Percentiles rank a stretch among this genome's conserved stretches.
Conservation (phyloP, 2,329 filamentous ascomycete species). For the Coniochaeta ligniaria region DNA sequence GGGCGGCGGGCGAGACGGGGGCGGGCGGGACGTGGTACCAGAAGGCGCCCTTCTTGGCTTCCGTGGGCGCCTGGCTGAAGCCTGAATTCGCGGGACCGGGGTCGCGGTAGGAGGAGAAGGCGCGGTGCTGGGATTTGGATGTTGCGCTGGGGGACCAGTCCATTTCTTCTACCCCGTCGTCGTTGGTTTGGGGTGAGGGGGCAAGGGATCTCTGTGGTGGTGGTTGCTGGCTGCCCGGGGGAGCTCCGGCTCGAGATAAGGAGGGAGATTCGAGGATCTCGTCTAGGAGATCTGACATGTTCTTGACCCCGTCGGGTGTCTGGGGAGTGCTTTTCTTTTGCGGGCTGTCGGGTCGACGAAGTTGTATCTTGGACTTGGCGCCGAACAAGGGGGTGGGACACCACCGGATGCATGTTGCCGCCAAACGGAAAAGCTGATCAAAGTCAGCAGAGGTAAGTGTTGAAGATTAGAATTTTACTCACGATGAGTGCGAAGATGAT, state of each 20-base stretch:
- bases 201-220: not conserved
- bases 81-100: slow-evolving; percentile 27
- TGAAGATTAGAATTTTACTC: slow-evolving; percentile 21
- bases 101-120: slow-evolving; percentile 36
- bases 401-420: slow-evolving; percentile 39
- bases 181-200: not conserved
- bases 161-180: slow-evolving; percentile 57
- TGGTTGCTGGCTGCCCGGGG: too few species aligned
- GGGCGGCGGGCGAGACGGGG: slow-evolving; percentile 58
- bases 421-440: slow-evolving; percentile 36
- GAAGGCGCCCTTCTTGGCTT: slow-evolving; percentile 46
- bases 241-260: slow-evolving; percentile 1
- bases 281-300: slow-evolving; percentile 39
- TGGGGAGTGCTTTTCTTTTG: slow-evolving; percentile 1
- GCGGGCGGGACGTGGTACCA: slow-evolving; percentile 65
- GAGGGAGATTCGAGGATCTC: slow-evolving; percentile 29
- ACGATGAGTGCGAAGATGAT: slow-evolving; percentile 46
- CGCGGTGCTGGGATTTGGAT: slow-evolving; percentile 46
- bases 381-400: slow-evolving; percentile 51
- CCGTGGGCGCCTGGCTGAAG: slow-evolving; percentile 38
- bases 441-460: slow-evolving; percentile 13
- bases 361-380: slow-evolving; percentile 8
- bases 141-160: slow-evolving; percentile 65
- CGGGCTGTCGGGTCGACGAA: slow-evolving; percentile 12
- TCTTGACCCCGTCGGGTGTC: slow-evolving; percentile 25